Conservation (phyloP, 768 basidiomycete genomes). For the Phylloporus arenicola region DNA sequence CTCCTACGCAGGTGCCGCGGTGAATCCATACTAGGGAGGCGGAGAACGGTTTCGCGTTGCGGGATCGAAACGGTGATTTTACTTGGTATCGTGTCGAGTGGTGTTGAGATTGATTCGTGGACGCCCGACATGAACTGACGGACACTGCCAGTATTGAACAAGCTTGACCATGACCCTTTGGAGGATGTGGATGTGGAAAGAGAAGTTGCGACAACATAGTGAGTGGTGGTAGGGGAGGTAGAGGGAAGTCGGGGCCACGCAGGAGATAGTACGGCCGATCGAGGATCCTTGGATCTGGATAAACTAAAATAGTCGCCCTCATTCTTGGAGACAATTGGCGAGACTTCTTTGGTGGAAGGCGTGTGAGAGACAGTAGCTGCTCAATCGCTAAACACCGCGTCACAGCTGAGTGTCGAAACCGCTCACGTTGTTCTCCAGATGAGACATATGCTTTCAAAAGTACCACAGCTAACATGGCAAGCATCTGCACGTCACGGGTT, state of each 20-base stretch:
- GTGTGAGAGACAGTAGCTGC: conserved; percentile 3
- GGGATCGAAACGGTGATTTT: conserved; percentile 24
- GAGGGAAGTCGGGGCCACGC: conserved; percentile 48
- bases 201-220: conserved; percentile 34
- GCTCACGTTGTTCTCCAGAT: conserved; percentile 15
- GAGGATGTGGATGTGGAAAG: conserved; percentile 57
- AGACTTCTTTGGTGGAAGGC: conserved; percentile 15
- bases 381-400: not conserved
- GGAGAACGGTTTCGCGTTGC: conserved; percentile 16
- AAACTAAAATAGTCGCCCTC: conserved; percentile 58
- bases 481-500: conserved; percentile 71
- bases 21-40: conserved; percentile 23
- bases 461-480: conserved; percentile 71
- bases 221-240: conserved; percentile 38
- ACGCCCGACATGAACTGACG: conserved; percentile 64
- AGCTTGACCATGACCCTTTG: conserved; percentile 74
- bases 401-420: not conserved
- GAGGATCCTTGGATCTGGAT: conserved; percentile 33
- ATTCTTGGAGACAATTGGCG: conserved; percentile 18
- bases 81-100: conserved; percentile 25
- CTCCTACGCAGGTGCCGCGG: conserved; percentile 26
- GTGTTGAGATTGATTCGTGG: conserved; percentile 44
- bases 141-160: conserved; percentile 63
- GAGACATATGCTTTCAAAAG: conserved; percentile 45
- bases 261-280: conserved; percentile 41